Evolutionary conservation across 805 yeast genomes (phyloP).

Genomic region (Saccharomyces eubayanus): DNA sequence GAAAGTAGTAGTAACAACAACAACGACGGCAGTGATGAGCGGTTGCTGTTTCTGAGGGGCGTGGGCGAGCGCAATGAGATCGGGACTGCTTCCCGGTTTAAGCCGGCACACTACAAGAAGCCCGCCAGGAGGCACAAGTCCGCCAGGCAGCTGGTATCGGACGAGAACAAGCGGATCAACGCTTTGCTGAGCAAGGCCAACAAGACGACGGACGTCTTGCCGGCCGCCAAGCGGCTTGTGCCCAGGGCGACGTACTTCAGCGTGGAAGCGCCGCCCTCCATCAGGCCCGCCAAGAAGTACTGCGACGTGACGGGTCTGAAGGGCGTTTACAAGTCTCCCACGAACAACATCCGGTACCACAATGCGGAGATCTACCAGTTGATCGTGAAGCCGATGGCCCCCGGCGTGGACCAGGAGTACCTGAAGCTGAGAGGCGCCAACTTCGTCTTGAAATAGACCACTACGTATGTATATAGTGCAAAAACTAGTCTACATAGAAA

Average conservation of each 20-base stretch:
- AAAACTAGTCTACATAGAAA: neutral
- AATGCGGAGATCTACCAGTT: conserved; percentile 76
- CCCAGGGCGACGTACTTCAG: conserved; percentile 61
- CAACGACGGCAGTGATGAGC: conserved; percentile 9
- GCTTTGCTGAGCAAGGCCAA: conserved; percentile 7
- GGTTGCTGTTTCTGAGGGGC: conserved; percentile 23
- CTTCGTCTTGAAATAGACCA: conserved; percentile 56
- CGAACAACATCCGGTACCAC: conserved; percentile 67
- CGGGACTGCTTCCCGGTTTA: conserved; percentile 43
- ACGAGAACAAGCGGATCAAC: conserved; percentile 64
- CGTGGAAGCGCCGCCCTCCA: conserved; percentile 78
- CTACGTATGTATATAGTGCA: neutral
- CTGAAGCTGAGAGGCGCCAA: conserved; percentile 81
- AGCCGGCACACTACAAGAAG: conserved; percentile 43
- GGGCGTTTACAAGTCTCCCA: conserved; percentile 67
- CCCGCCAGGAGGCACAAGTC: conserved; percentile 64
- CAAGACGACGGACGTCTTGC: conserved; percentile 1
- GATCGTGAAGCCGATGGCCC: conserved; percentile 65
- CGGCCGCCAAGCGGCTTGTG: conserved; percentile 20
- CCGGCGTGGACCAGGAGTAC: conserved; percentile 91
- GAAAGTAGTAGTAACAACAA: conserved; percentile 1
- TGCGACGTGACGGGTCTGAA: conserved; percentile 91
- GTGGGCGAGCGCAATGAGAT: conserved; percentile 18
- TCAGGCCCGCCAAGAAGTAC: conserved; percentile 71
- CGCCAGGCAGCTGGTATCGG: conserved; percentile 60